Conservation (phyloP, 1,284 basidiomycete species). For the Cystobasidium pallidum region DNA sequence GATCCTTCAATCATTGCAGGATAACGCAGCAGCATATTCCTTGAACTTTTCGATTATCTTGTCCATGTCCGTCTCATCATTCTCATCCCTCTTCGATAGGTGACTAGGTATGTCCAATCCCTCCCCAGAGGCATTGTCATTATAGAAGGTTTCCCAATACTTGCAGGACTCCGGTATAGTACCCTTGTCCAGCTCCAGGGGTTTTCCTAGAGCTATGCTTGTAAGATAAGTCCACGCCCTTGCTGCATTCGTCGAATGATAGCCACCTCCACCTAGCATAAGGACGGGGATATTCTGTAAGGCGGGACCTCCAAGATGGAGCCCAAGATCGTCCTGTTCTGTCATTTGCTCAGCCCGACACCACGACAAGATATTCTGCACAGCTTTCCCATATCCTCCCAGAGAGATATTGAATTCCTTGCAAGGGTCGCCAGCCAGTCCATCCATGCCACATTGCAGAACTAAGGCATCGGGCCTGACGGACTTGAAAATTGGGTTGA, state of each 20-base stretch:
- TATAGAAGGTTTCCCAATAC: constrained; percentile 20
- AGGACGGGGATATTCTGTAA: constrained; percentile 25
- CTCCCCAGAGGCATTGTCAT: constrained; percentile 25
- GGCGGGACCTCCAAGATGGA: not conserved
- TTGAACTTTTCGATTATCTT: constrained; percentile 24
- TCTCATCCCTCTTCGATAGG: constrained; percentile 16
- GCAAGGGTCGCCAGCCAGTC: constrained; percentile 78
- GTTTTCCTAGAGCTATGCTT: constrained; percentile 66
- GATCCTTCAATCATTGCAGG: not conserved
- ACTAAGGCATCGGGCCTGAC: constrained; percentile 79
- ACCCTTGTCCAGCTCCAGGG: not conserved
- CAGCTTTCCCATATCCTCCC: constrained; percentile 68
- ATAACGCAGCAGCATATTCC: constrained; percentile 1
- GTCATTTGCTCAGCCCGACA: constrained; percentile 66
- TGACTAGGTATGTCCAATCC: constrained; percentile 20
- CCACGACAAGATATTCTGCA: constrained; percentile 67
- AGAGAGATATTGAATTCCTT: constrained; percentile 77
- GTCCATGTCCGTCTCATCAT: constrained; percentile 21
- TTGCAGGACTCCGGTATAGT: constrained; percentile 14
- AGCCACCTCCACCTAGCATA: constrained; percentile 65
- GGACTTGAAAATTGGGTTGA: constrained; percentile 66
- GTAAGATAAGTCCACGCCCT: constrained; percentile 82
- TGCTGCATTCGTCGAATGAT: constrained; percentile 76
- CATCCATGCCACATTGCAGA: constrained; percentile 84
- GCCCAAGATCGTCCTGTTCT: constrained; percentile 60